Conservation (phyloP, 129 eudicot species). For the Pittosporum tobira region DNA sequence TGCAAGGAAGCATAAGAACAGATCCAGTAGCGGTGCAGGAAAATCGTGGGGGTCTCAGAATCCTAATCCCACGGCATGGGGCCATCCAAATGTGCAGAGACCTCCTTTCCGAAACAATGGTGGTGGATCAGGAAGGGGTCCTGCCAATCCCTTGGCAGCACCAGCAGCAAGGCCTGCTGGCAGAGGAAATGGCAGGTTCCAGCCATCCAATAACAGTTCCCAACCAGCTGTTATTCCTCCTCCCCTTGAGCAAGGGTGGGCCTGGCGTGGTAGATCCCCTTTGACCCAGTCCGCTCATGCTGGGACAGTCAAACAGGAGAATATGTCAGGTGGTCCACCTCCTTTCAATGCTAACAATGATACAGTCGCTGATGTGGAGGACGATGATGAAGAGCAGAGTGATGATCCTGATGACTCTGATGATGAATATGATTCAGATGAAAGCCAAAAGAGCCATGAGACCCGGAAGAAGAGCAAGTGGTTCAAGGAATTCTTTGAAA, state of each 20-base stretch:
- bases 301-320: slow-evolving; percentile 1
- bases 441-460: slow-evolving; percentile 53
- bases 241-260: slow-evolving; percentile 58
- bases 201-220: slow-evolving; percentile 6
- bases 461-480: slow-evolving; percentile 51
- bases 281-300: slow-evolving; percentile 20
- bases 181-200: slow-evolving; percentile 33
- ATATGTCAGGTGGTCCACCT: background rate
- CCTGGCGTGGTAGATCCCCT: slow-evolving; percentile 41
- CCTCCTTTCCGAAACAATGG: slow-evolving; percentile 25
- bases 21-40: slow-evolving; percentile 23
- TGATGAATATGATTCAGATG: slow-evolving; percentile 74
- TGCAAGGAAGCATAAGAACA: slow-evolving; percentile 37
- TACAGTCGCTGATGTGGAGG: slow-evolving; percentile 4
- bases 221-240: slow-evolving; percentile 32
- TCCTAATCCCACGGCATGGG: slow-evolving; percentile 40
- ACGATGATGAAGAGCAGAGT: slow-evolving; percentile 24
- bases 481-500: slow-evolving; percentile 46
- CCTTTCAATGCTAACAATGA: slow-evolving; percentile 10
- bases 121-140: slow-evolving; percentile 26
- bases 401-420: slow-evolving; percentile 42
- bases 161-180: slow-evolving; percentile 28
- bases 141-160: slow-evolving; percentile 26
- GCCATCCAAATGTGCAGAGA: slow-evolving; percentile 32
- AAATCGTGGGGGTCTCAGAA: slow-evolving; percentile 19